These are phyloP conservation scores for Melanogaster broomeanus DNA, from an alignment of 768 basidiomycete genomes.

Conservation along the genomic window DNA sequence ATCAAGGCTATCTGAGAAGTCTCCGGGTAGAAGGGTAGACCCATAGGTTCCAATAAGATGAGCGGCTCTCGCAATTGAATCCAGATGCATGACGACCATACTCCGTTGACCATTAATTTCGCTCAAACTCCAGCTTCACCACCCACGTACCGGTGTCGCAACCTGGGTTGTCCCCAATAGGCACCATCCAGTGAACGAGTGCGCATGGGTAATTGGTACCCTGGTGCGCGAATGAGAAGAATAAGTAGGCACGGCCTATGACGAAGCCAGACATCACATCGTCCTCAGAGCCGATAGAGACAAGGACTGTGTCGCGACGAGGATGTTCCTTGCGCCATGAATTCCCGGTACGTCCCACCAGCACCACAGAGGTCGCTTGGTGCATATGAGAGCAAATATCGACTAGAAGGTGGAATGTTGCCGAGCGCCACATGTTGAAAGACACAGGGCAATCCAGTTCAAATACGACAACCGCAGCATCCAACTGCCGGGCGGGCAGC, in stretches of 20 bases:
- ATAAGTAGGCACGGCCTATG: slow-evolving; percentile 19
- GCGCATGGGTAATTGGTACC: slow-evolving; percentile 21
- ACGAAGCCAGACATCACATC: slow-evolving; percentile 24
- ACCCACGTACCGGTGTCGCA: too few species aligned
- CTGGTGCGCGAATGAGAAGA: slow-evolving; percentile 24
- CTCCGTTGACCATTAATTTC: too few species aligned
- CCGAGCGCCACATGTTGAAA: slow-evolving; percentile 46
- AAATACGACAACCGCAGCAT: slow-evolving; percentile 39
- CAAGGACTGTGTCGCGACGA: slow-evolving; percentile 24
- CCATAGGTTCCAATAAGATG: slow-evolving; percentile 19
- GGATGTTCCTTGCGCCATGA: slow-evolving; percentile 23
- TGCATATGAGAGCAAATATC: slow-evolving; percentile 36
- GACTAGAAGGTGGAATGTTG: slow-evolving; percentile 40
- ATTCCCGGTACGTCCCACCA: slow-evolving; percentile 30
- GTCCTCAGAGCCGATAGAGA: slow-evolving; percentile 8
- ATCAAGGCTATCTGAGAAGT: slow-evolving; percentile 17
- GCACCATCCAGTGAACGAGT: too few species aligned
- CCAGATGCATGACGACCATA: too few species aligned
- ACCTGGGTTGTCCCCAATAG: too few species aligned
- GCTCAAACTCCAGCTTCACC: too few species aligned
- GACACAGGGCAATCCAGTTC: slow-evolving; percentile 41
- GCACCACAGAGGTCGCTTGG: slow-evolving; percentile 31
- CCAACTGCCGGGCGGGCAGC: slow-evolving; percentile 29
- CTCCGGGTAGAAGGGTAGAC: slow-evolving; percentile 8
- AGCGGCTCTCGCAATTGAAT: slow-evolving; percentile 19